These are phyloP conservation scores for Hyphopichia pseudoburtonii DNA, from an alignment of 1,139 yeast genomes.

Conservation along the genomic window DNA sequence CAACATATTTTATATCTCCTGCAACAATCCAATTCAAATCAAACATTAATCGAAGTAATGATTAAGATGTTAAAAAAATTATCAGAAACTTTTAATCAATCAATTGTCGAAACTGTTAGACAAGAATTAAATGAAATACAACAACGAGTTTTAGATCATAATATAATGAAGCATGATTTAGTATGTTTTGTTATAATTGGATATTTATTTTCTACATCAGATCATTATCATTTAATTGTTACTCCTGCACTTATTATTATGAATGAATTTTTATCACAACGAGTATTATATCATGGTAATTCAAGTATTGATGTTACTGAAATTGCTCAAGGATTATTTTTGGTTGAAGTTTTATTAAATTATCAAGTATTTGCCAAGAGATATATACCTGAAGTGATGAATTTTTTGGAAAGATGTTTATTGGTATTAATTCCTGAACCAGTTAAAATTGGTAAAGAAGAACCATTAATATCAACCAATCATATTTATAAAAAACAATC, in stretches of 20 bases:
- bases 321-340: conserved; percentile 49
- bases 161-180: conserved; percentile 53
- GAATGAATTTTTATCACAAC: conserved; percentile 57
- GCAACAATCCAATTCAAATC: conserved; percentile 22
- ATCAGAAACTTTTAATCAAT: conserved; percentile 65
- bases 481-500: background rate
- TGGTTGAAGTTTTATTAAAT: conserved; percentile 62
- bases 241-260: conserved; percentile 80
- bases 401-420: conserved; percentile 57
- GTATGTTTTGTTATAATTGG: conserved; percentile 73
- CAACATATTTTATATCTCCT: conserved; percentile 59
- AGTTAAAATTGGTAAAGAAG: conserved; percentile 11
- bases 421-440: conserved; percentile 48
- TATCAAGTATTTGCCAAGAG: conserved; percentile 83
- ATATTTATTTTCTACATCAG: conserved; percentile 84
- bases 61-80: conserved; percentile 55
- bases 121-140: conserved; percentile 45
- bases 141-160: conserved; percentile 34
- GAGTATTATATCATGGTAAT: conserved; percentile 29
- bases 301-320: conserved; percentile 39
- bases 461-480: conserved; percentile 7
- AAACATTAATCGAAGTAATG: conserved; percentile 37
- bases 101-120: conserved; percentile 51
- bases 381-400: conserved; percentile 73
- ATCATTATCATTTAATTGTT: conserved; percentile 87